A percentile compares a stretch with the other conserved stretches of the same genome.
Conservation (phyloP, 257 asterid genomes). For the Nicotiana knightiana region DNA sequence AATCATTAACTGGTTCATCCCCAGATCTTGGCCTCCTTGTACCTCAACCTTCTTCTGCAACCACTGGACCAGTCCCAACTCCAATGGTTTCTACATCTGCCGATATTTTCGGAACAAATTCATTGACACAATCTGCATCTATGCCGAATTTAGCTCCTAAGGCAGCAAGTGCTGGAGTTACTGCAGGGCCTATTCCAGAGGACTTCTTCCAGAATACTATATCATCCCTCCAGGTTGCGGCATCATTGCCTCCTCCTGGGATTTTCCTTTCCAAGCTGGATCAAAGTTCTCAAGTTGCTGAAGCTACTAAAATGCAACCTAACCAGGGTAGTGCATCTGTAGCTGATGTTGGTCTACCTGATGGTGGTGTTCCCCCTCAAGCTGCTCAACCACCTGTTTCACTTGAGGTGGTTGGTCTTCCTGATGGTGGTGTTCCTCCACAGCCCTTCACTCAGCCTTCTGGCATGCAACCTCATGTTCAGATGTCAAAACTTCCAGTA, state of each 20-base stretch:
- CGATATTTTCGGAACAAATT: conserved; percentile 65
- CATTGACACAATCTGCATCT: conserved; percentile 52
- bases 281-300: conserved; percentile 50
- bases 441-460: conserved; percentile 44
- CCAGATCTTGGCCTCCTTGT: conserved; percentile 60
- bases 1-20: conserved; percentile 67
- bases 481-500: conserved; percentile 36
- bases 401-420: conserved; percentile 62
- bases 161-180: conserved; percentile 53
- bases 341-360: conserved; percentile 53
- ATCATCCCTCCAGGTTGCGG: conserved; percentile 83
- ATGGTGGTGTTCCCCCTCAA: conserved; percentile 76
- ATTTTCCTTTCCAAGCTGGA: conserved; percentile 64
- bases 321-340: conserved; percentile 44
- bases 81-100: conserved; percentile 52
- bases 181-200: conserved; percentile 89
- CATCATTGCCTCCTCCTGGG: conserved; percentile 84
- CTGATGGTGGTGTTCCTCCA: conserved; percentile 85
- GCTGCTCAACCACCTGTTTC: conserved; percentile 56
- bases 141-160: conserved; percentile 42
- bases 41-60: conserved; percentile 56
- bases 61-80: conserved; percentile 34
- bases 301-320: conserved; percentile 36
- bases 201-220: conserved; percentile 96
- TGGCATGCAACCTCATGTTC: conserved; percentile 40